Evolutionary conservation across 495 filamentous ascomycete species (phyloP).

Genomic region (Melanomma pulvis-pyrius): DNA sequence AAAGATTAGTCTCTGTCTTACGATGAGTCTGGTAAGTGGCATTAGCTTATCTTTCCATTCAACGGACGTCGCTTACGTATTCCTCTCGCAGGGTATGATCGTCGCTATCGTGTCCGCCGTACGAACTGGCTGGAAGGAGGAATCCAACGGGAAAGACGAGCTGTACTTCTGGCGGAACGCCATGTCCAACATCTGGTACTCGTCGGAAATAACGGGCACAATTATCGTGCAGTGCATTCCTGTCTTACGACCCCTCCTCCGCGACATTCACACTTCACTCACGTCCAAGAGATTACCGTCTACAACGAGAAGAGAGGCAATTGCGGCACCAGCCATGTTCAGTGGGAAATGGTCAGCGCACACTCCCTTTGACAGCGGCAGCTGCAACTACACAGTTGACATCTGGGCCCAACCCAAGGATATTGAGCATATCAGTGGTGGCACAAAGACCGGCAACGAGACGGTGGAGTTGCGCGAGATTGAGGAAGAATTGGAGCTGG

Average conservation of each 20-base stretch:
- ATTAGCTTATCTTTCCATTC: not conserved
- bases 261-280: constrained; percentile 6
- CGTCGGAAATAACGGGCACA: constrained; percentile 13
- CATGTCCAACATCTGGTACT: constrained; percentile 22
- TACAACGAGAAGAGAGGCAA: too few relatives aligned
- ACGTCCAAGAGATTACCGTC: constrained; percentile 1
- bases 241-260: constrained; percentile 12
- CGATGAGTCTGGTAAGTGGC: constrained; percentile 16
- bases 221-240: constrained; percentile 24
- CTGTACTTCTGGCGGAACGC: constrained; percentile 19
- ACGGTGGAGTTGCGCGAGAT: not conserved
- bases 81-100: not conserved
- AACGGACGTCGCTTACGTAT: not conserved
- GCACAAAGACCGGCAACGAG: not conserved
- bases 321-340: too few relatives aligned
- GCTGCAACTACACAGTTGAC: not conserved
- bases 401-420: not conserved
- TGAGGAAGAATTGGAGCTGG: not conserved
- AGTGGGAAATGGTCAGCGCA: not conserved
- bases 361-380: not conserved
- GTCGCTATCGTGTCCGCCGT: constrained; percentile 8
- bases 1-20: constrained; percentile 20
- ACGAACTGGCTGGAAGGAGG: constrained; percentile 11
- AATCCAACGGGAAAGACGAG: constrained; percentile 3
- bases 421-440: not conserved